Conservation (phyloP, 192 early-diverging fungal species). For the Physocladia obscura region DNA sequence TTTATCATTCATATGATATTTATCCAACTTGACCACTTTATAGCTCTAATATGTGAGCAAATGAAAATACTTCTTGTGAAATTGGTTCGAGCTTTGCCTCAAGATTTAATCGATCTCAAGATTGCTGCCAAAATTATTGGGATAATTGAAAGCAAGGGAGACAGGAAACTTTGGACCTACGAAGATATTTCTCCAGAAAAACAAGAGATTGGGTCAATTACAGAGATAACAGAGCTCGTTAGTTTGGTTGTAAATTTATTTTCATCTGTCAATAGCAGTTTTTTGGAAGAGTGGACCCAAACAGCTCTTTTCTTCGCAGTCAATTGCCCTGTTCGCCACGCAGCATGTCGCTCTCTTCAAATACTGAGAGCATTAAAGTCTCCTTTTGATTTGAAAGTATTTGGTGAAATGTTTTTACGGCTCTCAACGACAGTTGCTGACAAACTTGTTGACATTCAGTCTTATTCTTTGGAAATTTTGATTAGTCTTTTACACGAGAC, state of each 20-base stretch:
- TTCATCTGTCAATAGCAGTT: constrained; percentile 35
- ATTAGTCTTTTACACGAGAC: constrained; percentile 61
- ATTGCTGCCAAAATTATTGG: constrained; percentile 40
- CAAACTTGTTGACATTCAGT: constrained; percentile 72
- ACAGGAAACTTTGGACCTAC: constrained; percentile 75
- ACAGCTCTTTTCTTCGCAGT: constrained; percentile 81
- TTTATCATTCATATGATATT: constrained; percentile 72
- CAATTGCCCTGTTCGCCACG: constrained; percentile 77
- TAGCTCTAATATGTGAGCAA: constrained; percentile 76
- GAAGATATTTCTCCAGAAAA: constrained; percentile 69
- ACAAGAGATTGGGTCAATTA: constrained; percentile 36
- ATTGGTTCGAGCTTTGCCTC: constrained; percentile 51
- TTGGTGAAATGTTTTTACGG: constrained; percentile 73
- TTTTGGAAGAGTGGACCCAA: constrained; percentile 67
- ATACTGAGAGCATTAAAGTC: constrained; percentile 74
- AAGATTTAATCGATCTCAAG: background rate
- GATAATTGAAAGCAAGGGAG: constrained; percentile 67
- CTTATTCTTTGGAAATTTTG: constrained; percentile 78
- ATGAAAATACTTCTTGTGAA: constrained; percentile 71
- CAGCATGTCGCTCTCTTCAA: constrained; percentile 86
- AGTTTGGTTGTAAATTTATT: constrained; percentile 53
- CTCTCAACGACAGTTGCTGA: constrained; percentile 78
- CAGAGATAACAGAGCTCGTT: constrained; percentile 41
- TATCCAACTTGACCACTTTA: constrained; percentile 80
- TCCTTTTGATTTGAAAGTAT: constrained; percentile 68